These are phyloP conservation scores for Nothophytophthora sp. DNA, from an alignment of 352 stramenopile species.

Conservation along the genomic window DNA sequence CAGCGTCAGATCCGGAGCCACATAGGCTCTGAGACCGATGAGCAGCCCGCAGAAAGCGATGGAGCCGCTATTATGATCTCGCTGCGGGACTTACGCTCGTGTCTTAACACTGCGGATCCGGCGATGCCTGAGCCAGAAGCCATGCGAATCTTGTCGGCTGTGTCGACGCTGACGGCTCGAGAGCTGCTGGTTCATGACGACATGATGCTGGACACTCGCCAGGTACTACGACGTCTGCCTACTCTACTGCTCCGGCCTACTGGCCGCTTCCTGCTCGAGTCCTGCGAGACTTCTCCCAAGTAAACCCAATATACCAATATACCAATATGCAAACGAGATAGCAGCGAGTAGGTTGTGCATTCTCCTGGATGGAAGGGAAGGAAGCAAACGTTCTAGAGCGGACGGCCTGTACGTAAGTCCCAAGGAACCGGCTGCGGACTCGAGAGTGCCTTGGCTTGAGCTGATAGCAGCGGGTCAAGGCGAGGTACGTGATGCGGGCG, in stretches of 20 bases:
- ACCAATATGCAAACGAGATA: no score
- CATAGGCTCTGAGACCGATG: slow-evolving; percentile 1
- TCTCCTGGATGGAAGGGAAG: no score
- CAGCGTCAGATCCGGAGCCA: slow-evolving; percentile 32
- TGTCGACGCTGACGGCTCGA: slow-evolving; percentile 39
- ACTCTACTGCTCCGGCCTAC: slow-evolving; percentile 51
- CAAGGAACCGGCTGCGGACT: slow-evolving; percentile 28
- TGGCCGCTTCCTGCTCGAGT: slow-evolving; percentile 21
- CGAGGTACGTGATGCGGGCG: slow-evolving; percentile 28
- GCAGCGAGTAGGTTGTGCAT: no score
- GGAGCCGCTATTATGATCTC: slow-evolving; percentile 43
- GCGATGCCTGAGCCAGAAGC: slow-evolving; percentile 62
- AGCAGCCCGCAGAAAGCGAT: not conserved
- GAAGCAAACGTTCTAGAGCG: no score
- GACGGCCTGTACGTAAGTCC: slow-evolving; percentile 42
- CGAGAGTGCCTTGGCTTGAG: slow-evolving; percentile 13
- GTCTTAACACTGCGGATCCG: slow-evolving; percentile 45
- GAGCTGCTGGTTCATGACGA: slow-evolving; percentile 65
- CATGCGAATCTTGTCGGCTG: slow-evolving; percentile 28
- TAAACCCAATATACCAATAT: no score
- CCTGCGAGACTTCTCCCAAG: not conserved
- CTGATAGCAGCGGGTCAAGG: slow-evolving; percentile 10
- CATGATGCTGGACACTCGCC: slow-evolving; percentile 43
- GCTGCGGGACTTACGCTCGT: slow-evolving; percentile 36
- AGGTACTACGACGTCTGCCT: slow-evolving; percentile 43